Conservation (phyloP, 208 protist genomes). For the Crithidia bombi region DNA sequence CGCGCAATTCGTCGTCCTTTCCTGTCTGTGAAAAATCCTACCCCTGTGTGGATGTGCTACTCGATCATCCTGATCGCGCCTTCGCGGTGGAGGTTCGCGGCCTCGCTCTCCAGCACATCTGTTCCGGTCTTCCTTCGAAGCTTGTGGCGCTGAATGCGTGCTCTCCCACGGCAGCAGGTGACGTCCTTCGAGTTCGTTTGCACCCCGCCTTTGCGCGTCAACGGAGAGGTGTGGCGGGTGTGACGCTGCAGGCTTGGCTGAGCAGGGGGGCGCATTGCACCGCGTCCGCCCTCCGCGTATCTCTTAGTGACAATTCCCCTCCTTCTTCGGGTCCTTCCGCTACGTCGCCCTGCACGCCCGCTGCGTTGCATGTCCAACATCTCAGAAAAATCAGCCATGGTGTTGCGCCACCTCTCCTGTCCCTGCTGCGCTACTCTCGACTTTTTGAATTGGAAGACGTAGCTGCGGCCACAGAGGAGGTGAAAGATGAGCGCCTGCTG, state of each 20-base stretch:
- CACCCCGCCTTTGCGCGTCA: slow-evolving; percentile 45
- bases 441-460: neutral
- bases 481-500: neutral
- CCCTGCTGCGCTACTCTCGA: neutral
- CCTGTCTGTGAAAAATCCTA: slow-evolving; percentile 20
- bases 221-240: slow-evolving; percentile 36
- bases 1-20: neutral
- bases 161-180: neutral
- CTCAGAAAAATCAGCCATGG: neutral
- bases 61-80: slow-evolving; percentile 57
- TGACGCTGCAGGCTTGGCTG: neutral
- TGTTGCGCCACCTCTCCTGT: neutral
- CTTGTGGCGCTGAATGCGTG: too few species aligned
- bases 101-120: too few species aligned
- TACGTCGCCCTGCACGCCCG: too few species aligned
- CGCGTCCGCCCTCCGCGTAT: neutral
- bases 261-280: neutral
- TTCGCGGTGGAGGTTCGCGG: slow-evolving; percentile 51
- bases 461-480: neutral
- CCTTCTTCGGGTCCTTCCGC: neutral
- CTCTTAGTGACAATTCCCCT: neutral
- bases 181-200: slow-evolving; percentile 30
- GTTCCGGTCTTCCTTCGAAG: too few species aligned
- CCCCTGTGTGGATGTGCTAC: slow-evolving; percentile 39
- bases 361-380: slow-evolving; percentile 9